Evolutionary conservation across 2,329 filamentous ascomycete species (phyloP).

Genomic region (Colletotrichum lentis): DNA sequence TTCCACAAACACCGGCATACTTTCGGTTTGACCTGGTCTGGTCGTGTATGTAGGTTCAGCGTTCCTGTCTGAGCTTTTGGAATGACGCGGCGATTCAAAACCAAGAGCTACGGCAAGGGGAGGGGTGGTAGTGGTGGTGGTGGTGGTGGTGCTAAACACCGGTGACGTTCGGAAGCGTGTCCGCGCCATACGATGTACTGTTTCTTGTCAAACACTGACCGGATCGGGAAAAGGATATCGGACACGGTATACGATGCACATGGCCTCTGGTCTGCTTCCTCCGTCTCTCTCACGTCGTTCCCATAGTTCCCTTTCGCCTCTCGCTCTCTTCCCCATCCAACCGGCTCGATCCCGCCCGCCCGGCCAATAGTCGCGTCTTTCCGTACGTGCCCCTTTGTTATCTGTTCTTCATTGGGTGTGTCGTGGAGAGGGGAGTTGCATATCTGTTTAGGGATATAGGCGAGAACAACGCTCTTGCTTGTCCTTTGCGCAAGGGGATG

Average conservation of each 20-base stretch:
- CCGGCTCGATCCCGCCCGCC: no score
- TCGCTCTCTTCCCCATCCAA: background rate
- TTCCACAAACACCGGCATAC: background rate
- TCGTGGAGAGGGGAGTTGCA: conserved; percentile 9
- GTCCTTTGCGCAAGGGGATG: background rate
- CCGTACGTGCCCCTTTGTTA: background rate
- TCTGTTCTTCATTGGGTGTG: background rate
- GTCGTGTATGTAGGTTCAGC: background rate
- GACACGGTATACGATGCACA: background rate
- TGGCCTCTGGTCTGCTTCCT: background rate
- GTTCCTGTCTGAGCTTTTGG: background rate
- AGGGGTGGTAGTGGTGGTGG: no score
- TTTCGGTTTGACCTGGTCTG: background rate
- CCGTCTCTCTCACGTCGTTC: background rate
- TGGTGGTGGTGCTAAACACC: no score
- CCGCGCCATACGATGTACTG: background rate
- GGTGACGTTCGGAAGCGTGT: background rate
- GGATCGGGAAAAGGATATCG: conserved; percentile 4
- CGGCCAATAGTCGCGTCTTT: background rate
- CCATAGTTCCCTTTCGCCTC: background rate
- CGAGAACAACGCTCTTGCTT: conserved; percentile 12
- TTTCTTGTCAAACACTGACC: background rate
- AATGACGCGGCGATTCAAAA: background rate
- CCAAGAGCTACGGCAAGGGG: background rate
- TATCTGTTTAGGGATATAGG: conserved; percentile 24